Base-by-base conservation (phyloP, 305 asterid species). In the Fraxinus paxiana region DNA sequence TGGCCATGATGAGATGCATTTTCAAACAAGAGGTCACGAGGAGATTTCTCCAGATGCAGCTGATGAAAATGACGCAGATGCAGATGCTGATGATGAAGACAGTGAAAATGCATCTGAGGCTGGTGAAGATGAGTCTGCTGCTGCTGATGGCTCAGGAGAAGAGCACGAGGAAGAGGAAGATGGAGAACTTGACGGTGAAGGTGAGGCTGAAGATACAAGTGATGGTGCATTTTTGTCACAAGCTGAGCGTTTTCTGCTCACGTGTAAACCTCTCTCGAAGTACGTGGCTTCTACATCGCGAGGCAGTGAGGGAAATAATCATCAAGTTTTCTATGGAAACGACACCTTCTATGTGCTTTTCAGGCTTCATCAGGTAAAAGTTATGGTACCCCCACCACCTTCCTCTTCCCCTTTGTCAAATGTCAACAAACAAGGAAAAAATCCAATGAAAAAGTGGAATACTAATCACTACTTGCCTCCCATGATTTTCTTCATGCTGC, bases 41-140 rank as follows among this genome's bases (percentile, higher is more conserved):
- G 95, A 86, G 83, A 79, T 72, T 76, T 79, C 89, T 88, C 91
- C 81, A 75, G 94, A 88, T 90, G 90, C 86, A 75, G 91, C 90
- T 28, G 94, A 91, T 83, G 97, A 91, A 85, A 93, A 91, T 75
- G 90, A 88, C 83, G 95, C 90, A 77, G 97, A 95, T 84, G 93
- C 90, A 4, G 54, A 43, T 43, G 56, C 18, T 75, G 96, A 92
- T 83, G 97, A 93, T 41, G 98, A 94, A 82, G 97, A 91, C 86
- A 90, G 96, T 84, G 97, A 90, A 82, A 94, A 93, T 87, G 87
- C 84, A 74, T 93, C 97, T 24, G 99, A 91, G 86, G 91, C 89
- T 37, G 97, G 93, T 77, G 98, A 89, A 81, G 97, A 92, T 86
- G 99, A 92, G 73, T 96, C 98, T 61, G 98, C 97, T 46, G 98